Conservation (phyloP, 225 moss, liverwort and hornwort species). For the Sphagnum tenellum region DNA sequence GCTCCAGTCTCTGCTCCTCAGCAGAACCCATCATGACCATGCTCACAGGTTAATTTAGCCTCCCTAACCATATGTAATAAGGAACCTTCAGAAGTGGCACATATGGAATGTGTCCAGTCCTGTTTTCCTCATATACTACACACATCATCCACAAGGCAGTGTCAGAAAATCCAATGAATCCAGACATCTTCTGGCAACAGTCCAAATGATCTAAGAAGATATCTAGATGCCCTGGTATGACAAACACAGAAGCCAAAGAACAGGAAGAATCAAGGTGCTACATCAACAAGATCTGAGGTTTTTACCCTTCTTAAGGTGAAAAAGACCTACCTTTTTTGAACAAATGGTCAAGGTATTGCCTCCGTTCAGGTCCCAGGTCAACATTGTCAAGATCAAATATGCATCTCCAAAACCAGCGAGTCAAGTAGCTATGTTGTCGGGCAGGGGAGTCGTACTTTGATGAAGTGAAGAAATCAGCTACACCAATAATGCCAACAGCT, state of each 20-base stretch:
- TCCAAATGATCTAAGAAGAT: background rate
- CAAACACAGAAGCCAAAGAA: background rate
- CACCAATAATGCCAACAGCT: constrained; percentile 57
- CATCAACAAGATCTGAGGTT: background rate
- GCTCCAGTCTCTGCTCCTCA: background rate
- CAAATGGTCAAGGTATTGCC: constrained; percentile 64
- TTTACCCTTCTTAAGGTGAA: background rate
- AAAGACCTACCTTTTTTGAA: constrained; percentile 49
- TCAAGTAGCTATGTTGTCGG: constrained; percentile 75
- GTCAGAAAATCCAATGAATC: background rate
- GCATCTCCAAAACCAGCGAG: constrained; percentile 93
- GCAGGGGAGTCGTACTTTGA: constrained; percentile 60
- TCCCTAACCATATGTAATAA: constrained; percentile 81
- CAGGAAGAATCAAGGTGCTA: background rate
- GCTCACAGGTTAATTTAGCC: constrained; percentile 14
- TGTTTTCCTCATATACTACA: constrained; percentile 84
- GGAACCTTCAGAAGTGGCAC: constrained; percentile 72
- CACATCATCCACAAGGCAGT: constrained; percentile 3
- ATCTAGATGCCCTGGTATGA: background rate
- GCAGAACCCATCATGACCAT: background rate
- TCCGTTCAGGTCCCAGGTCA: constrained; percentile 73
- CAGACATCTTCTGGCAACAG: background rate
- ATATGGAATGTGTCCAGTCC: constrained; percentile 61
- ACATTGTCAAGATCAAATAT: constrained; percentile 86
- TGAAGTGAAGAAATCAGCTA: constrained; percentile 80